Conservation (phyloP, 225 moss, liverwort and hornwort species). For the Polytrichum commune region DNA sequence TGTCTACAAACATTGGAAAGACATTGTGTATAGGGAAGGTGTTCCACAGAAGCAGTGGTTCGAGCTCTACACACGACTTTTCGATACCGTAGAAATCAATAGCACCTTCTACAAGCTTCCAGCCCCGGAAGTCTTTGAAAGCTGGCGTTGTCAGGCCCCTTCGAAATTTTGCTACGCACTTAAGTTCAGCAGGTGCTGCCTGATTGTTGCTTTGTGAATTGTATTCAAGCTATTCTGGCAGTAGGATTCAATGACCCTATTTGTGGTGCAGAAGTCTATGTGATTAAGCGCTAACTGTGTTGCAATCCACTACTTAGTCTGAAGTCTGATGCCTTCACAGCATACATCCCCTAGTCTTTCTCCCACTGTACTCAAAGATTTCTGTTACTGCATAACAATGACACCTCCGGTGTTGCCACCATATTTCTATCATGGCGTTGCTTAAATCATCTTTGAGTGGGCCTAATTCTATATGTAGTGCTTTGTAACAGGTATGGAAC, state of each 20-base stretch:
- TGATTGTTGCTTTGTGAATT: too few species aligned
- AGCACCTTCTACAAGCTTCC: constrained; percentile 8
- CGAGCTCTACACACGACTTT: constrained; percentile 3
- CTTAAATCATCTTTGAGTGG: neutral
- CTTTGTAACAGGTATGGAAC: constrained; percentile 3
- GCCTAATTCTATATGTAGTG: too few species aligned
- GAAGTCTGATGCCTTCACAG: too few species aligned
- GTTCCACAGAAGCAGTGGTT: constrained; percentile 11
- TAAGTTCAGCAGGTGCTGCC: constrained; percentile 10
- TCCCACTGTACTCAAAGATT: too few species aligned
- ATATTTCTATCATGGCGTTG: too few species aligned
- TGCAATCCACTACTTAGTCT: too few species aligned
- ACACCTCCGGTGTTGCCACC: neutral
- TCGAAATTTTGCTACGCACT: constrained; percentile 4
- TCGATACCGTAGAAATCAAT: constrained; percentile 12
- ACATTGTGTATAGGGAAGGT: constrained; percentile 10
- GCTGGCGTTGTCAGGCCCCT: constrained; percentile 7
- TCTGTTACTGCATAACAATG: neutral
- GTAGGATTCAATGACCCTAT: neutral
- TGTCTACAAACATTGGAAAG: constrained; percentile 10
- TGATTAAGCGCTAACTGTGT: neutral
- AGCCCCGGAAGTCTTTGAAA: constrained; percentile 6
- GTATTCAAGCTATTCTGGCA: too few species aligned
- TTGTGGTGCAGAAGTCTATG: neutral
- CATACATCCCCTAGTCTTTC: too few species aligned